Conservation (phyloP, 2,329 filamentous ascomycete species). For the Neonectria hederae region DNA sequence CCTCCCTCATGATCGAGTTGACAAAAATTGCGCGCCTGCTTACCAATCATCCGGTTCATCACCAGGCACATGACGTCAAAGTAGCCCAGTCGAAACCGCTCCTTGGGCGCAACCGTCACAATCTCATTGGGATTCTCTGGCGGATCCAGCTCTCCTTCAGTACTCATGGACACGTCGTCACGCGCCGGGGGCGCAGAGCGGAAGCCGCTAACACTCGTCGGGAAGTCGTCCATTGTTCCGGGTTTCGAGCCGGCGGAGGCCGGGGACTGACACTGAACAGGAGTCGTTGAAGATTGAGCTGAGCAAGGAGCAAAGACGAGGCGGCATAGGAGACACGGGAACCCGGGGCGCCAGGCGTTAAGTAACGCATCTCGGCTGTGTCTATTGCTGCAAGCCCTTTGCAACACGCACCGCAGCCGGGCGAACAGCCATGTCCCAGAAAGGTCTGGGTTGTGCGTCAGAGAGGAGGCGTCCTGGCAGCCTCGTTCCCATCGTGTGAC, state of each 20-base stretch:
- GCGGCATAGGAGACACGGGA: not conserved
- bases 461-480: constrained; percentile 14
- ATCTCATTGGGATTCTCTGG: constrained; percentile 42
- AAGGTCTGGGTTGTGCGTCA: constrained; percentile 12
- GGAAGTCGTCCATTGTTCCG: constrained; percentile 43
- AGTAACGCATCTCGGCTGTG: constrained; percentile 34
- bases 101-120: constrained; percentile 47
- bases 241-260: constrained; percentile 2
- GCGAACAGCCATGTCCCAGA: constrained; percentile 29
- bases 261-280: not conserved
- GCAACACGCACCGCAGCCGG: constrained; percentile 34
- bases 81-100: constrained; percentile 48
- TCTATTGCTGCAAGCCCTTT: constrained; percentile 2
- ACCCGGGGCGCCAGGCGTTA: constrained; percentile 35
- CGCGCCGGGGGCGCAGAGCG: constrained; percentile 3
- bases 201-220: constrained; percentile 27
- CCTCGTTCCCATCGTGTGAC: constrained; percentile 34
- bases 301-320: constrained; percentile 8
- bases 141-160: constrained; percentile 9
- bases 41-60: constrained; percentile 51
- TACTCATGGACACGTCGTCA: constrained; percentile 18
- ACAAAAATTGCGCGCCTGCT: not conserved
- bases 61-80: constrained; percentile 50
- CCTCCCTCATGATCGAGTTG: not conserved
- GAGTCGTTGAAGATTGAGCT: constrained; percentile 9